A percentile compares a stretch with the other conserved stretches of the same genome.
Evolutionary conservation across 768 basidiomycete species (phyloP).

Genomic region (Mycena polygramma): DNA sequence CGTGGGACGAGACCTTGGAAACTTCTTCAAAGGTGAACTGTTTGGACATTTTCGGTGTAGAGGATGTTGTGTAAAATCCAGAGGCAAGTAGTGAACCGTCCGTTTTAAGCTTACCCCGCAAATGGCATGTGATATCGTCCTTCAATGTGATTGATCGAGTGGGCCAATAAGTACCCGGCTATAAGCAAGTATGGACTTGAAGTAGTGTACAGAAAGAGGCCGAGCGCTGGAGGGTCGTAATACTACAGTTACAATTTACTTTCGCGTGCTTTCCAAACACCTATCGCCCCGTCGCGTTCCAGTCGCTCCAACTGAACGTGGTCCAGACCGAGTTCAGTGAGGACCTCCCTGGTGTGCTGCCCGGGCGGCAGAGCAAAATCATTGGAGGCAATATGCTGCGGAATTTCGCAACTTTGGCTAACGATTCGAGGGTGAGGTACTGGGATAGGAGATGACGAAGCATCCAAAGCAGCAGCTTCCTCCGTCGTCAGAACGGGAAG

Average conservation of each 20-base stretch:
- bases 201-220: too few relatives aligned
- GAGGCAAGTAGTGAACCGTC: too few relatives aligned
- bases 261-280: constrained; percentile 32
- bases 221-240: not conserved
- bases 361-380: constrained; percentile 58
- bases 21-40: constrained; percentile 77
- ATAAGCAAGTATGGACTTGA: too few relatives aligned
- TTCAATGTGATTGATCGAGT: too few relatives aligned
- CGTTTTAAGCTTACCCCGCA: not conserved
- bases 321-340: constrained; percentile 65
- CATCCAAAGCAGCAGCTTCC: constrained; percentile 67
- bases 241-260: constrained; percentile 28
- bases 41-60: constrained; percentile 48
- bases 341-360: constrained; percentile 65
- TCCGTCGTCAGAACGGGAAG: constrained; percentile 74
- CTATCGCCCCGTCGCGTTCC: constrained; percentile 62
- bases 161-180: too few relatives aligned
- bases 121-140: constrained; percentile 18
- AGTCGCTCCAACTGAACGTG: constrained; percentile 55
- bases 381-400: constrained; percentile 20
- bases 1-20: constrained; percentile 63
- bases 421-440: constrained; percentile 65
- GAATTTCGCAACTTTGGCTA: constrained; percentile 39
- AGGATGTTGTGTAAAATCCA: not conserved
- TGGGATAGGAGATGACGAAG: constrained; percentile 56